Conservation (phyloP, 2,329 filamentous ascomycete genomes). For the Beauveria asiatica region DNA sequence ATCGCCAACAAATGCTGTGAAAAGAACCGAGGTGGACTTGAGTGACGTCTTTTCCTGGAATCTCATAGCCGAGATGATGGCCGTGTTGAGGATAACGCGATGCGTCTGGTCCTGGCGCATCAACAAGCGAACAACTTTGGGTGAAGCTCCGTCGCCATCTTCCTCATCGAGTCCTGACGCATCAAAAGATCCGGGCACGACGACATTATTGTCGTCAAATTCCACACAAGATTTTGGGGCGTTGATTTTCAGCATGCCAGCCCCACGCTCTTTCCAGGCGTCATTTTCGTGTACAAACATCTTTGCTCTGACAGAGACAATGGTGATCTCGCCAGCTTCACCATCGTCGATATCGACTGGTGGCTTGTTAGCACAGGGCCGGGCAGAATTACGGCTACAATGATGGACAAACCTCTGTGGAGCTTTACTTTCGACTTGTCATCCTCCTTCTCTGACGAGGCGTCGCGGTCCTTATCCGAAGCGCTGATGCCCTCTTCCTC, state of each 20-base stretch:
- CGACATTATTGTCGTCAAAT: slow-evolving; percentile 41
- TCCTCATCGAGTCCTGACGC: slow-evolving; percentile 42
- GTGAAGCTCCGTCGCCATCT: slow-evolving; percentile 21
- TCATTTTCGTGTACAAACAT: slow-evolving; percentile 70
- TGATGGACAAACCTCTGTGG: slow-evolving; percentile 56
- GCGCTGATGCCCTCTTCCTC: slow-evolving; percentile 29
- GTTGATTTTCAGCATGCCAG: slow-evolving; percentile 79
- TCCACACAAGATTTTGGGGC: slow-evolving; percentile 51
- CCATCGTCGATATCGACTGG: slow-evolving; percentile 70
- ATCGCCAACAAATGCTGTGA: slow-evolving; percentile 53
- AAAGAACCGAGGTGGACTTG: slow-evolving; percentile 60
- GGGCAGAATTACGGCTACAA: background rate
- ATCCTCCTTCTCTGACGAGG: slow-evolving; percentile 47
- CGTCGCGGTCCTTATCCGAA: slow-evolving; percentile 38
- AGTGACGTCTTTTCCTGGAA: slow-evolving; percentile 70
- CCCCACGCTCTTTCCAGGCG: slow-evolving; percentile 82
- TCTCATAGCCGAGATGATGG: slow-evolving; percentile 67
- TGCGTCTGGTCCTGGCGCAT: slow-evolving; percentile 89
- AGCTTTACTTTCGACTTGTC: slow-evolving; percentile 50
- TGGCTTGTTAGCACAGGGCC: slow-evolving; percentile 18
- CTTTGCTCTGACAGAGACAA: slow-evolving; percentile 71
- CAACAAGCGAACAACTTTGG: slow-evolving; percentile 59
- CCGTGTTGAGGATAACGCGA: slow-evolving; percentile 78
- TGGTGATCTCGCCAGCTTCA: slow-evolving; percentile 71
- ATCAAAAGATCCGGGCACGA: slow-evolving; percentile 48